Percentiles rank a stretch among this genome's conserved stretches.
phyloP scores from a whole-genome alignment of 352 stramenopile genomes.

The Pythium graminicola region DNA sequence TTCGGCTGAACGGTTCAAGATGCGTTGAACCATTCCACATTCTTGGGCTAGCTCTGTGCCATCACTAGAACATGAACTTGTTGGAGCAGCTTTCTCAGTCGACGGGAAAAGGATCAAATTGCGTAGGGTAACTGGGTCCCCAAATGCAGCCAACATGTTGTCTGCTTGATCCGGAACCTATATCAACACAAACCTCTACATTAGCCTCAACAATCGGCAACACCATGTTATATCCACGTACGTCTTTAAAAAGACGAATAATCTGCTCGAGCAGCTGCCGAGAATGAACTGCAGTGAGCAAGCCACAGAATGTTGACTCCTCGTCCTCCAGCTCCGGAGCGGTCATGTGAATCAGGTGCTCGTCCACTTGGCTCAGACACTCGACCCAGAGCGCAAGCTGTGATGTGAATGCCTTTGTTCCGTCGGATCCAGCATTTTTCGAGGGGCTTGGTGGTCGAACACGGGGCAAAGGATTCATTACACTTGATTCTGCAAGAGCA shows the following conservation, averaged over 20 bases:
- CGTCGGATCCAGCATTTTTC: constrained; percentile 36
- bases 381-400: constrained; percentile 62
- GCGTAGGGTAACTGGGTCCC: constrained; percentile 55
- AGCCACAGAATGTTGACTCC: constrained; percentile 46
- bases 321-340: constrained; percentile 59
- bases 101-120: constrained; percentile 51
- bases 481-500: constrained; percentile 53
- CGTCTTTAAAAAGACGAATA: constrained; percentile 47
- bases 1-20: constrained; percentile 43
- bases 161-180: constrained; percentile 28
- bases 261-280: constrained; percentile 63
- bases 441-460: constrained; percentile 36
- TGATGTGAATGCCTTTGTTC: constrained; percentile 20
- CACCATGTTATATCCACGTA: constrained; percentile 13
- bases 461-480: constrained; percentile 21
- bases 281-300: constrained; percentile 56
- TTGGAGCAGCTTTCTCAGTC: neutral
- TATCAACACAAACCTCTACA: too few species aligned
- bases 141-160: constrained; percentile 49
- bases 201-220: too few species aligned
- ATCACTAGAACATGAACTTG: neutral
- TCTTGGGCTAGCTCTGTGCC: constrained; percentile 1
- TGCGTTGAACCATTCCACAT: constrained; percentile 51
- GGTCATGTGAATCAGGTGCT: constrained; percentile 51
- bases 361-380: constrained; percentile 56